Evolutionary conservation across 2,329 filamentous ascomycete genomes (phyloP).

Genomic region (Colletotrichum truncatum): DNA sequence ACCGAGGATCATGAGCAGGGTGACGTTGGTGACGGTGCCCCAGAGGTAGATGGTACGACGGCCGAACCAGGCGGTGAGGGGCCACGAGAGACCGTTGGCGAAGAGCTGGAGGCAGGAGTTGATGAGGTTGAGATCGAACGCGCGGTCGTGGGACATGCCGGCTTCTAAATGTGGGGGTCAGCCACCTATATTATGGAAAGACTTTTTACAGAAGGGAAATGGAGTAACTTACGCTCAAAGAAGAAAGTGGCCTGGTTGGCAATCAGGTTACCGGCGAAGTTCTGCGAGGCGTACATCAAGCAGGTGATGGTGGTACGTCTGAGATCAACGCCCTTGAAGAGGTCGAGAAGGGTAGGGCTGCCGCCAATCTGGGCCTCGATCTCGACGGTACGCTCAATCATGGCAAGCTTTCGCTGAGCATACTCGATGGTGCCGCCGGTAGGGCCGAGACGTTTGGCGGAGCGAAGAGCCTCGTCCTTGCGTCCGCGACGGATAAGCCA

Average conservation of each 20-base stretch:
- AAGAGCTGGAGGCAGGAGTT: conserved; percentile 41
- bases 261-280: conserved; percentile 68
- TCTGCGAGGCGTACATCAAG: conserved; percentile 66
- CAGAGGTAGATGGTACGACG: conserved; percentile 50
- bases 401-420: conserved; percentile 57
- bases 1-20: conserved; percentile 46
- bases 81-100: conserved; percentile 45
- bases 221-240: conserved; percentile 52
- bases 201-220: conserved; percentile 35
- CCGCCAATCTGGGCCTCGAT: conserved; percentile 55
- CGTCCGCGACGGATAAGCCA: conserved; percentile 62
- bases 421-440: conserved; percentile 36
- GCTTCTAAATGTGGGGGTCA: conserved; percentile 30
- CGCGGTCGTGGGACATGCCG: conserved; percentile 32
- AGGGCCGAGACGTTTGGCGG: conserved; percentile 56
- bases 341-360: conserved; percentile 56
- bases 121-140: conserved; percentile 38
- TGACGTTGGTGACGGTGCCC: conserved; percentile 43
- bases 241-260: conserved; percentile 71
- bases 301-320: conserved; percentile 65
- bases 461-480: conserved; percentile 49
- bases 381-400: conserved; percentile 66
- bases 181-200: neutral
- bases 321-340: conserved; percentile 63
- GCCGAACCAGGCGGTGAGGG: conserved; percentile 46